Evolutionary conservation across 2,329 filamentous ascomycete species (phyloP), one percentile per base, ranked within the genome.

Genomic region (Trichophyton schoenleinii): DNA sequence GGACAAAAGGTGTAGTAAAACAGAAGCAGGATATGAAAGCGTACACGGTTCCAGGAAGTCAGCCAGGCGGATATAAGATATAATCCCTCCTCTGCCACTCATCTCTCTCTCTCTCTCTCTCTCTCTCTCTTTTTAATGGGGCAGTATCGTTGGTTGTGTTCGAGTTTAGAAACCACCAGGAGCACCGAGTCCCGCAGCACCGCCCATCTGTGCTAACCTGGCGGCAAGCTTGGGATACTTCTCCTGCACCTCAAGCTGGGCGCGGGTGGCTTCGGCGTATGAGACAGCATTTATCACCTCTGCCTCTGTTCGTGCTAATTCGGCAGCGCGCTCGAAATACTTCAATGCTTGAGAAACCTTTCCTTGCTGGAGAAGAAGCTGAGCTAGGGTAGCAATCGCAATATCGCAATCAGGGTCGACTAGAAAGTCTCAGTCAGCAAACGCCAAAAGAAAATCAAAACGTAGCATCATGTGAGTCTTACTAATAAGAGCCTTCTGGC

Each of bases 381-480:
- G 94, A 9, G 94, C 94, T 90, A 99, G 96, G 60, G 94, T 99
- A 60, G 94, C 94, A 48, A 99, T 94, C 48, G 94, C 94, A 71
- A 99, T 99, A 70, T 99, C 94, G 73, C 94, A 99, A 74, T 99
- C 94, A 28, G 94, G 94, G 70, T 99, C 94, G 73, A 99, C 91
- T 96, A 28, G 28, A 4, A 34, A 48, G 31, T 15, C 8, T 38
- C 34, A 8, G 62, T 71, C 61, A 67, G 46, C 15, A 60, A 4
- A 66, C 80, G 34, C 22, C 22, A 59, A 15, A 6, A 6, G 18
- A 18, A 22, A 6, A 57, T 20, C 61, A 52, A 42, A 22, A 18
- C 34, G 42, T 3, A 25, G 38, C 41, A n/a, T 34, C 5, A 18
- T 8, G 49, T 25, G 3, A 13, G 57, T 81, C 89, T 80, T 82